These are phyloP conservation scores for Waltergamsia citrina DNA, from an alignment of 2,329 filamentous ascomycete species.

Conservation along the genomic window DNA sequence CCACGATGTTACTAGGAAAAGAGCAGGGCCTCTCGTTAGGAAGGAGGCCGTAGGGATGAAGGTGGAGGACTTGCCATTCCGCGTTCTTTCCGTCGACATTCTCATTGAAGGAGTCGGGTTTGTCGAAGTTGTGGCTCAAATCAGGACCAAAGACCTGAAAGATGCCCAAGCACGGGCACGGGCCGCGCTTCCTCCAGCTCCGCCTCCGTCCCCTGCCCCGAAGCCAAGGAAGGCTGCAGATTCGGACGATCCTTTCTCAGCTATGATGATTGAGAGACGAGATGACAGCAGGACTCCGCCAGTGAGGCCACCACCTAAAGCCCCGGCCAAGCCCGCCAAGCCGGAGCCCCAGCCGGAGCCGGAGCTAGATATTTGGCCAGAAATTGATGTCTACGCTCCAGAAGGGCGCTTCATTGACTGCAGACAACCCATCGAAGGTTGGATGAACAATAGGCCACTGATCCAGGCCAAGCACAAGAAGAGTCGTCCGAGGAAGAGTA, in stretches of 20 bases:
- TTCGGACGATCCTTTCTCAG: constrained; percentile 12
- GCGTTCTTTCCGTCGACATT: constrained; percentile 72
- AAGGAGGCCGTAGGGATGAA: constrained; percentile 52
- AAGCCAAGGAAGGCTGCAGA: constrained; percentile 10
- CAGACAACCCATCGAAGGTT: constrained; percentile 62
- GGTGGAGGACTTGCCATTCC: constrained; percentile 65
- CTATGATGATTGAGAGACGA: constrained; percentile 15
- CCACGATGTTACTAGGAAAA: constrained; percentile 74
- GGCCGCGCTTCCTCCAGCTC: neutral
- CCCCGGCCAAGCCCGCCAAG: constrained; percentile 3
- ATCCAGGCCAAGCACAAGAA: constrained; percentile 37
- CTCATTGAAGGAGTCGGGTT: constrained; percentile 89
- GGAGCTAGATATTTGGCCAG: constrained; percentile 54
- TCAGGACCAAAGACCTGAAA: constrained; percentile 48
- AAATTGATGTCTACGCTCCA: constrained; percentile 78
- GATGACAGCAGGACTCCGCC: constrained; percentile 6
- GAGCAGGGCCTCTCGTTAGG: constrained; percentile 64
- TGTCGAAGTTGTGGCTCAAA: constrained; percentile 79
- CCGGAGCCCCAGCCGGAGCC: constrained; percentile 4
- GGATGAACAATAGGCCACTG: constrained; percentile 50
- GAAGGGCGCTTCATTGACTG: constrained; percentile 69
- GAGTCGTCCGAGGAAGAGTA: constrained; percentile 55
- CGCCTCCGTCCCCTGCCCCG: constrained; percentile 7
- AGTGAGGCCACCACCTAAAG: neutral
- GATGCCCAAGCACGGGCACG: constrained; percentile 6